Percentiles rank a stretch among this genome's conserved stretches.
phyloP scores from a whole-genome alignment of 2,329 filamentous ascomycete species.

The Claviceps purpurea region DNA sequence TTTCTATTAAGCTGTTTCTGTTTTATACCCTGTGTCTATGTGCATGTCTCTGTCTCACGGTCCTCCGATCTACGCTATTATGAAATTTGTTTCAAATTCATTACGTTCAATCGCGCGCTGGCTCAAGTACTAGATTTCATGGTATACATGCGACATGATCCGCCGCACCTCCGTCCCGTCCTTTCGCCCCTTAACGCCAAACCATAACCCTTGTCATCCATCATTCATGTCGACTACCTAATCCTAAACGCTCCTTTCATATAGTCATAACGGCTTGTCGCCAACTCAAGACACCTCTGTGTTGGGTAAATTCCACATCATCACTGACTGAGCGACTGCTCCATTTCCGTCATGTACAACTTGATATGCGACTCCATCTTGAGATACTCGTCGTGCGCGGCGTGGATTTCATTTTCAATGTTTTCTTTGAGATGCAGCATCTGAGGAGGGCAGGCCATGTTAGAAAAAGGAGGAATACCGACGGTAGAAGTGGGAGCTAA shows the following conservation, averaged over 20 bases:
- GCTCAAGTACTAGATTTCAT: not conserved
- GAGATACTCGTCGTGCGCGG: slow-evolving; percentile 83
- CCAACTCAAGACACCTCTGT: not conserved
- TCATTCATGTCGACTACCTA: not conserved
- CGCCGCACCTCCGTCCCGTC: no score
- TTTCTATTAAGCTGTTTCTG: no score
- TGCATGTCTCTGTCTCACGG: not conserved
- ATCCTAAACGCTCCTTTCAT: not conserved
- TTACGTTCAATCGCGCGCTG: no score
- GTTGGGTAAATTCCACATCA: slow-evolving; percentile 4
- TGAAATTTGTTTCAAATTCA: no score
- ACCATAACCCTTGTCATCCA: not conserved
- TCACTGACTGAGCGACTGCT: slow-evolving; percentile 52
- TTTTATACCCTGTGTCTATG: no score
- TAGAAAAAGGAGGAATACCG: not conserved
- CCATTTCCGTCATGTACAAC: slow-evolving; percentile 97
- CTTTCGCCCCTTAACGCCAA: slow-evolving; percentile 21
- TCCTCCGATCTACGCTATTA: no score
- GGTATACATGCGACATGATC: not conserved
- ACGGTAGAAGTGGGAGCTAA: no score
- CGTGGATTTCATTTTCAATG: slow-evolving; percentile 86
- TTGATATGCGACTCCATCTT: slow-evolving; percentile 97
- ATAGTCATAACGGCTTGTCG: not conserved
- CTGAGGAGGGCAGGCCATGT: slow-evolving; percentile 29
- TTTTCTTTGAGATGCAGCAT: slow-evolving; percentile 97